Conservation (phyloP, 768 basidiomycete genomes). For the Rhodotorula kratochvilovae region DNA sequence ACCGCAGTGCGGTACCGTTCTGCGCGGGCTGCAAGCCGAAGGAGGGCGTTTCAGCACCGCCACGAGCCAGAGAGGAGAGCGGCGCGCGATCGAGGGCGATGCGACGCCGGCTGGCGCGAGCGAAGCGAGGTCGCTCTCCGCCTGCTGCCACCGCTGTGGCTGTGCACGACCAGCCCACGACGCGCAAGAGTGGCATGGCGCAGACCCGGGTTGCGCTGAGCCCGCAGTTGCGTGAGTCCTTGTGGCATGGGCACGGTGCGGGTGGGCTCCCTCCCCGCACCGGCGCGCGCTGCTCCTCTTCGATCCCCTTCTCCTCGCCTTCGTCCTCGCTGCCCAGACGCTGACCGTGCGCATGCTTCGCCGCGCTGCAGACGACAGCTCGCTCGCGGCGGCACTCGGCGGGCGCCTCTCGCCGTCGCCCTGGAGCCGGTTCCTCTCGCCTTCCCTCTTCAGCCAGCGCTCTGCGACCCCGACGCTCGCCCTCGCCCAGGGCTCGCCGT, state of each 20-base stretch:
- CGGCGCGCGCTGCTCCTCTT: neutral
- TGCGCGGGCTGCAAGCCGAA: no score
- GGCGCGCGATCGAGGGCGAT: no score
- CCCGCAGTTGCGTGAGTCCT: neutral
- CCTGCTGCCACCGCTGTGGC: no score
- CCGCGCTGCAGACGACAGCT: neutral
- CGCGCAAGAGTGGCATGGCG: neutral
- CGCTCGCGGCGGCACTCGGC: neutral
- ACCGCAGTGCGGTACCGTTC: no score
- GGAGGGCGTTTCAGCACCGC: no score
- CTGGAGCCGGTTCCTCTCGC: slow-evolving; percentile 25
- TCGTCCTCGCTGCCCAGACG: neutral
- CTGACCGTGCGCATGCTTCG: neutral
- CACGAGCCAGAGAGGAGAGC: no score
- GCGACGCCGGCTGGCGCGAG: no score
- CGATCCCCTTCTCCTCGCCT: neutral
- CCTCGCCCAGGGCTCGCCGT: neutral
- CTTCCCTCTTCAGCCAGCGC: slow-evolving; percentile 17
- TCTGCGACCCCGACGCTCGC: neutral
- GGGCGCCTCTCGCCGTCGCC: slow-evolving; percentile 9
- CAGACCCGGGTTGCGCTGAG: neutral
- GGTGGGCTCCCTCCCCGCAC: no score
- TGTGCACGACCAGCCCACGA: accelerated
- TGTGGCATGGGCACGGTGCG: no score
- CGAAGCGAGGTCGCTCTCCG: no score